Evolutionary conservation across 2,329 filamentous ascomycete species (phyloP), one percentile per base, ranked within the genome.

Genomic region (Colletotrichum paranaense): DNA sequence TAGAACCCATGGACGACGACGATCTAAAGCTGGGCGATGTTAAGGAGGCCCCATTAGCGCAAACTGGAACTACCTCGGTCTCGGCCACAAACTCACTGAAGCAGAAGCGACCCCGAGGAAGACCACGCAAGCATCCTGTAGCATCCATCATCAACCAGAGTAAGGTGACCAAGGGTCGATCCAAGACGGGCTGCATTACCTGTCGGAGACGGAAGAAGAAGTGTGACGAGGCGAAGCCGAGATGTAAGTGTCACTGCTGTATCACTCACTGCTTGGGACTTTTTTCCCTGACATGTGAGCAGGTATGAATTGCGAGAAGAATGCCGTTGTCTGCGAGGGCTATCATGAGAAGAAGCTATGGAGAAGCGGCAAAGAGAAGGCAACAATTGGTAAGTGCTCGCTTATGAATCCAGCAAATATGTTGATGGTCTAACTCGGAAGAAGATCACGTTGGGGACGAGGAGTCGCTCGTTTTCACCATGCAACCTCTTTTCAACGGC

Each of bases 241-340:
- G 89, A 79, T 93, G 91, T 92, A 84, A 84, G 88, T 84, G 28
- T 49, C 77, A 14, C 7, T 16, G 22, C 19, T 19, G 60, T 26
- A 8, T 46, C 28, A 57, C 24, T 46, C 28, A 57, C 26, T 7
- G 68, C 22, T 59, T 24, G 46, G 24, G 22, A 35, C 32, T 35
- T 12, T 42, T 35, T 12, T 32, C 24, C 57, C 71, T 76, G 67
- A 76, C 71, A 60, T 71, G 62, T 32, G 81, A 75, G 69, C 70
- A 95, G 93, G 94, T 78, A 88, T 94, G 82, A 97, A 97, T 78
- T 98, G 95, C 79, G 93, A 97, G 83, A 98, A 97, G 87, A 98
- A 97, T 81, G 94, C 95, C 9, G 94, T 97, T 14, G 91, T 95
- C 14, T 98, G 95, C 80, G 95, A 97, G 83, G 95, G 95, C 14